phyloP scores from a whole-genome alignment of 139 green algal species.

The Microglena sp. region DNA sequence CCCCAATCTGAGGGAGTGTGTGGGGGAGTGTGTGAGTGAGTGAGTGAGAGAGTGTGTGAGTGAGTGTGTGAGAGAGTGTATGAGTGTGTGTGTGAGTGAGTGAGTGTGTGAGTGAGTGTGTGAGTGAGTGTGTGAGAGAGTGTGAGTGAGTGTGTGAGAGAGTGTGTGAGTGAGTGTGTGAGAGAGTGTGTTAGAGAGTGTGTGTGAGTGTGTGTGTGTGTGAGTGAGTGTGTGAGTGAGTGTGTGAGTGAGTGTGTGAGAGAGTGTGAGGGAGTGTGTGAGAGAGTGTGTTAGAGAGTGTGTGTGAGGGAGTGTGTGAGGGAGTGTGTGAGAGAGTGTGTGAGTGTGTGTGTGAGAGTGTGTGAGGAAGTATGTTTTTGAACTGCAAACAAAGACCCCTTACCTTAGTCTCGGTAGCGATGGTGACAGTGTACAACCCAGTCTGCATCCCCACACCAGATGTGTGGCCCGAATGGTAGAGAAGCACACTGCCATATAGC shows the following conservation, averaged over 20 bases:
- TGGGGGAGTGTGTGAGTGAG: slow-evolving; percentile 12
- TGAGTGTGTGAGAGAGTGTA: neutral
- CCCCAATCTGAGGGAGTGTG: neutral
- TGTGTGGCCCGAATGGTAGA: too few species aligned
- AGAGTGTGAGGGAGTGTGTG: neutral
- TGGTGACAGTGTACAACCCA: too few species aligned
- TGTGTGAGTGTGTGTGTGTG: neutral
- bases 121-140: neutral
- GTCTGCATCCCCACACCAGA: too few species aligned
- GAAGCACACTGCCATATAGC: too few species aligned
- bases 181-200: neutral
- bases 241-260: neutral
- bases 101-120: neutral
- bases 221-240: neutral
- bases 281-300: neutral
- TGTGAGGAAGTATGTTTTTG: neutral
- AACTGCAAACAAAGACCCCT: neutral
- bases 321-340: neutral
- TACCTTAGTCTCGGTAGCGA: too few species aligned
- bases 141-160: neutral
- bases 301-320: neutral
- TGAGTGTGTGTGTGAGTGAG: neutral
- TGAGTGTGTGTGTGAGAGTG: neutral
- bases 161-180: neutral
- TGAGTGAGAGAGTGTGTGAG: slow-evolving; percentile 17